phyloP scores from a whole-genome alignment of 768 basidiomycete species.

The Lentinula raphanica region DNA sequence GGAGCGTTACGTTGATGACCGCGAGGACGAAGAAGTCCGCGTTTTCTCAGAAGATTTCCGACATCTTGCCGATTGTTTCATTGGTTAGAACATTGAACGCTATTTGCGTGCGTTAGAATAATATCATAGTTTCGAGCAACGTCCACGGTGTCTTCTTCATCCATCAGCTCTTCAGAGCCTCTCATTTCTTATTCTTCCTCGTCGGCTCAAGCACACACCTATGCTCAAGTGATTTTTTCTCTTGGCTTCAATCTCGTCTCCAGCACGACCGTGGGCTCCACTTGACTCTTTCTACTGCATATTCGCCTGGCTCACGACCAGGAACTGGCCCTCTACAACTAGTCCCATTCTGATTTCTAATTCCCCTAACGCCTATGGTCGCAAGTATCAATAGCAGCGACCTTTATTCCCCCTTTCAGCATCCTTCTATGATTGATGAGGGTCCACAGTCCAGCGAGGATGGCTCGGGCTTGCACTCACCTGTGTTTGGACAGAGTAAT shows the following conservation, averaged over 20 bases:
- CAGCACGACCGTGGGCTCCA: constrained; percentile 34
- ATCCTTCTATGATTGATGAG: constrained; percentile 51
- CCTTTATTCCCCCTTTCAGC: constrained; percentile 53
- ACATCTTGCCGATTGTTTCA: constrained; percentile 6
- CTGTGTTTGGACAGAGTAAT: constrained; percentile 55
- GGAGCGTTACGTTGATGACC: constrained; percentile 4
- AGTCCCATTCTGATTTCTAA: constrained; percentile 22
- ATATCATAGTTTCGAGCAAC: background rate
- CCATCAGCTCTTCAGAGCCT: background rate
- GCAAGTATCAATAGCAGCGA: constrained; percentile 43
- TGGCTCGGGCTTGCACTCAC: constrained; percentile 71
- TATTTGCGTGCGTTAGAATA: constrained; percentile 6
- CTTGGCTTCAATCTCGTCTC: constrained; percentile 20
- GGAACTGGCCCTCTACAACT: constrained; percentile 17
- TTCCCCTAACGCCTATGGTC: constrained; percentile 43
- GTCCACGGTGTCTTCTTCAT: constrained; percentile 3
- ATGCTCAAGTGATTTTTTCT: constrained; percentile 31
- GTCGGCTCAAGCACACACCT: background rate
- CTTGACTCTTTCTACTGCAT: constrained; percentile 30
- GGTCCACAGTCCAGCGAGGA: constrained; percentile 71
- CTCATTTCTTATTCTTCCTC: background rate
- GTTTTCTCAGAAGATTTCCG: constrained; percentile 1
- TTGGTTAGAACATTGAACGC: constrained; percentile 7
- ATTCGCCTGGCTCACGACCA: constrained; percentile 43
- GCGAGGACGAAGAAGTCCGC: background rate